phyloP scores from a whole-genome alignment of 2,329 filamentous ascomycete species.

The Penicillium palitans region DNA sequence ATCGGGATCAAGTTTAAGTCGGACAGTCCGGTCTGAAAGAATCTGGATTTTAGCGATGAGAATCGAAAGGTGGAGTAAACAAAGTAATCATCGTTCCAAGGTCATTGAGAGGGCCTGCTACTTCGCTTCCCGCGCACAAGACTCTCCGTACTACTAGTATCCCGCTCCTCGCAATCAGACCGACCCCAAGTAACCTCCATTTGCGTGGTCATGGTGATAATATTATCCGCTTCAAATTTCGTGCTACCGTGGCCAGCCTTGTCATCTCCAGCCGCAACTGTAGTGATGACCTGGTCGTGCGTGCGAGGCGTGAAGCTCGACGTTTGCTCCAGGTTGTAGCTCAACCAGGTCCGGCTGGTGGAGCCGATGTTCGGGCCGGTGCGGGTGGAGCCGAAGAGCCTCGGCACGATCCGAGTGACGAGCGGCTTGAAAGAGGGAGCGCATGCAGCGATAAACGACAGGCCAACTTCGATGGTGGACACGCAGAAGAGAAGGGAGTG shows the following conservation, averaged over 20 bases:
- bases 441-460: constrained; percentile 11
- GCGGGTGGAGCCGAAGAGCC: constrained; percentile 1
- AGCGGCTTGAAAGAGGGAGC: constrained; percentile 11
- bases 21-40: too few relatives aligned
- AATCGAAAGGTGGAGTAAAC: too few relatives aligned
- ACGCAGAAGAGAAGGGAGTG: constrained; percentile 12
- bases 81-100: too few relatives aligned
- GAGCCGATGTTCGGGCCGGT: constrained; percentile 1
- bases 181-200: constrained; percentile 13
- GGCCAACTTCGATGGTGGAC: constrained; percentile 10
- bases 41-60: too few relatives aligned
- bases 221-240: neutral
- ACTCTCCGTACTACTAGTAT: constrained; percentile 11
- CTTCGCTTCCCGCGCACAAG: neutral
- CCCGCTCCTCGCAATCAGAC: neutral
- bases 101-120: neutral
- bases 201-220: constrained; percentile 9
- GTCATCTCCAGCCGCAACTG: neutral
- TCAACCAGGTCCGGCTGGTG: neutral
- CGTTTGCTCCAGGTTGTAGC: constrained; percentile 7
- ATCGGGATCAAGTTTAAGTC: too few relatives aligned
- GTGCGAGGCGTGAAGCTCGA: neutral
- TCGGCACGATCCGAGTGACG: constrained; percentile 5
- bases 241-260: neutral
- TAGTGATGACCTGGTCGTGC: neutral